These are phyloP conservation scores for Vicia villosa DNA, from an alignment of 306 rosid genomes.

Conservation along the genomic window DNA sequence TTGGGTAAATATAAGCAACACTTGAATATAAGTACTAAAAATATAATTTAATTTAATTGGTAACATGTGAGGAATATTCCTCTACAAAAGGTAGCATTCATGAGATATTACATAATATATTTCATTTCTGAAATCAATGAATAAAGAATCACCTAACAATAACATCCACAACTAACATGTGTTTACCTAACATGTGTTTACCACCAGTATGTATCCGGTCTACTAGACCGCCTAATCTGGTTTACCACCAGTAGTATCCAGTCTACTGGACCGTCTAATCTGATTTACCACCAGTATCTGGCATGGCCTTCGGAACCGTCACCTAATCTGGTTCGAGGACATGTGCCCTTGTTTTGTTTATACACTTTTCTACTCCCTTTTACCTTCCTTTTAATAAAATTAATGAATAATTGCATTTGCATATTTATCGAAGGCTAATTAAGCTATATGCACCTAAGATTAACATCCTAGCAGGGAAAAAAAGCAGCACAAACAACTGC, in stretches of 20 bases:
- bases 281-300: no score
- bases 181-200: no score
- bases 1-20: not conserved
- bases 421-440: conserved; percentile 39
- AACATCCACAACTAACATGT: conserved; percentile 32
- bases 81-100: conserved; percentile 15
- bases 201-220: no score
- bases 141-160: conserved; percentile 71
- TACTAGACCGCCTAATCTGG: no score
- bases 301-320: no score
- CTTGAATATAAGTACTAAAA: not conserved
- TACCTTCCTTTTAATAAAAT: conserved; percentile 26
- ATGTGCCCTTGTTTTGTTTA: conserved; percentile 34
- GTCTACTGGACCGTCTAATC: no score
- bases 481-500: conserved; percentile 73
- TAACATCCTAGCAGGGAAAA: conserved; percentile 67
- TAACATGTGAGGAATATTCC: conserved; percentile 24
- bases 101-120: not conserved
- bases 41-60: not conserved
- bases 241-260: no score
- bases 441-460: conserved; percentile 57
- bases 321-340: no score
- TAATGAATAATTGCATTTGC: conserved; percentile 28
- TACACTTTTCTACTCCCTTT: conserved; percentile 27
- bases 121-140: conserved; percentile 53